Conservation (phyloP, 306 rosid genomes). For the Purshia tridentata region DNA sequence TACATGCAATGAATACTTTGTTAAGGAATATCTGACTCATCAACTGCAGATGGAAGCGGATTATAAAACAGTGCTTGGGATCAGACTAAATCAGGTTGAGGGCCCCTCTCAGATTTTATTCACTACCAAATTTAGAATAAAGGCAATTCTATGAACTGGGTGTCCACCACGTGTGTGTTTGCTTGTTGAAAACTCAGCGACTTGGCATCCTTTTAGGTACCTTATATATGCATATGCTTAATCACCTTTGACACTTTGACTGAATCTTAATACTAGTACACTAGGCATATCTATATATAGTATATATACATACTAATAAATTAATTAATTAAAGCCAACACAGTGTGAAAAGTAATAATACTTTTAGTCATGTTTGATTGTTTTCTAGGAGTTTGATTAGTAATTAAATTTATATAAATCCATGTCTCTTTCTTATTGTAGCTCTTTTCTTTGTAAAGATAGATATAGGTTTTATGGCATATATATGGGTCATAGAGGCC, state of each 20-base stretch:
- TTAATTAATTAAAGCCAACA: not conserved
- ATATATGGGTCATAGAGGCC: no score
- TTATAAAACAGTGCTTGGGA: not conserved
- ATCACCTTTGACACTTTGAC: constrained; percentile 3
- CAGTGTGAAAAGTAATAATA: not conserved
- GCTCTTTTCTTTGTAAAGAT: not conserved
- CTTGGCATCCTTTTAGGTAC: not conserved
- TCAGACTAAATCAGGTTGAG: constrained; percentile 4
- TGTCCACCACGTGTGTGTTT: constrained; percentile 20
- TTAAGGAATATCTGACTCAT: no score
- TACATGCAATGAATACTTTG: no score
- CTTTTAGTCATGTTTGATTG: not conserved
- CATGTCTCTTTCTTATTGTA: not conserved
- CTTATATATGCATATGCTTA: not conserved
- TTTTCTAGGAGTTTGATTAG: not conserved
- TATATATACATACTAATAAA: not conserved
- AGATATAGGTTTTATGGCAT: not conserved
- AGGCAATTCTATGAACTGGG: not conserved
- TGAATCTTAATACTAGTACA: not conserved
- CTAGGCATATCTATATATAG: not conserved
- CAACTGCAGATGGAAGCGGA: not conserved
- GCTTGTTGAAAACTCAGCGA: not conserved
- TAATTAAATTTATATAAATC: not conserved
- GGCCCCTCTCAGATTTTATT: constrained; percentile 8
- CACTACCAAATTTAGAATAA: constrained; percentile 19